These are phyloP conservation scores for Croton setiger DNA, from an alignment of 441 rosid species.

Conservation along the genomic window DNA sequence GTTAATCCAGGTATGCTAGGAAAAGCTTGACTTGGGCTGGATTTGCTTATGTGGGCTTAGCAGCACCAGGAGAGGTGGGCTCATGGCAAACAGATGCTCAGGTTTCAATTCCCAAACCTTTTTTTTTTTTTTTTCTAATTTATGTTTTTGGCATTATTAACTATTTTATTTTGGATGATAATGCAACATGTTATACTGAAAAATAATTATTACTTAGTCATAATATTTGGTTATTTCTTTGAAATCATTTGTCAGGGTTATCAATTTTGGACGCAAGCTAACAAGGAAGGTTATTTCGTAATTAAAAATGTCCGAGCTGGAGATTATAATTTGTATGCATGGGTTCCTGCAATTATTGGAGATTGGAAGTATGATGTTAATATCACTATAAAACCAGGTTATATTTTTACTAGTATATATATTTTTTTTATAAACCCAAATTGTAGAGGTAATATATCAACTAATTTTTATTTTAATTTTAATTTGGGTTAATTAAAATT, in stretches of 20 bases:
- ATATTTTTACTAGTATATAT: not conserved
- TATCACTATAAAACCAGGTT: constrained; percentile 42
- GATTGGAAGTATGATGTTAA: constrained; percentile 36
- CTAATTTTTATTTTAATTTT: too few species aligned
- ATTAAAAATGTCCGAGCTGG: constrained; percentile 37
- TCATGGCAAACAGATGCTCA: constrained; percentile 80
- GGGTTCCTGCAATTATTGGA: constrained; percentile 62
- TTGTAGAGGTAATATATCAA: too few species aligned
- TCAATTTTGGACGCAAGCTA: constrained; percentile 60
- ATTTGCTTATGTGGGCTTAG: constrained; percentile 66
- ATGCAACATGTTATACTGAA: too few species aligned
- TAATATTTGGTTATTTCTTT: too few species aligned
- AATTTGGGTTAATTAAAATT: too few species aligned
- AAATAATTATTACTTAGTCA: not conserved
- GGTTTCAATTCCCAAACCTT: constrained; percentile 27
- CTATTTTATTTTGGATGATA: too few species aligned
- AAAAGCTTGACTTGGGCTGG: constrained; percentile 36
- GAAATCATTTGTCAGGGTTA: constrained; percentile 28
- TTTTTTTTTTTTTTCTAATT: too few species aligned
- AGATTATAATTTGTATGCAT: constrained; percentile 45
- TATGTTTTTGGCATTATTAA: too few species aligned
- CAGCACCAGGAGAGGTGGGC: constrained; percentile 66
- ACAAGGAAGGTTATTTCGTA: constrained; percentile 42
- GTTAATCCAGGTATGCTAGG: constrained; percentile 28
- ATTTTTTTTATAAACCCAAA: too few species aligned